A percentile compares a stretch with the other conserved stretches of the same genome.
phyloP scores from a whole-genome alignment of 163 green algal species.

The Chlorella variabilis region DNA sequence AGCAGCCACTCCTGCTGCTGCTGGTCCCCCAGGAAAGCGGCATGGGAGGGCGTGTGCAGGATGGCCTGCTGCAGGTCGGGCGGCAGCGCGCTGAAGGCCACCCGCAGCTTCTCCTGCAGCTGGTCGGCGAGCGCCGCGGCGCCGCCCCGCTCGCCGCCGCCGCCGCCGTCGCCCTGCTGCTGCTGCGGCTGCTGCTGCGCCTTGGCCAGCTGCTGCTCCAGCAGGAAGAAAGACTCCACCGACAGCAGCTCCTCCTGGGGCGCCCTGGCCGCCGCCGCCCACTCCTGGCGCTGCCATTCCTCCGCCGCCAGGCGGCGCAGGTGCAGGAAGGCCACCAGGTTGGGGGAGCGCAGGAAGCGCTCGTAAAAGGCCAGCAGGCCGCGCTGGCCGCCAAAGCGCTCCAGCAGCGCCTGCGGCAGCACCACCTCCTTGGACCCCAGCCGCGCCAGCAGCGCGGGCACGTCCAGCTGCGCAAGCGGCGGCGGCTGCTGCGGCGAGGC shows the following conservation, averaged over 20 bases:
- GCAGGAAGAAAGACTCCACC: conserved; percentile 9
- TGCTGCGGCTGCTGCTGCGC: background rate
- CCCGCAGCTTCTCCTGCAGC: conserved; percentile 12
- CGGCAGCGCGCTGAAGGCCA: conserved; percentile 7
- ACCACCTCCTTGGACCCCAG: background rate
- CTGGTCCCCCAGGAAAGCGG: conserved; percentile 4
- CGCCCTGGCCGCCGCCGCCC: background rate
- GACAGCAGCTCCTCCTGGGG: background rate
- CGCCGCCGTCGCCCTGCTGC: background rate
- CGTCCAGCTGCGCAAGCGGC: conserved; percentile 21
- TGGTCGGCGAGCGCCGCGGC: background rate
- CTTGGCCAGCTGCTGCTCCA: conserved; percentile 24
- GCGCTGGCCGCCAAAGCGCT: conserved; percentile 31
- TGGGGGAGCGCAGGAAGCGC: conserved; percentile 67
- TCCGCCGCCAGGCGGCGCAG: conserved; percentile 48
- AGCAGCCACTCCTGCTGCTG: background rate
- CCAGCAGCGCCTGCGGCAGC: conserved; percentile 14
- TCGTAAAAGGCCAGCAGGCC: conserved; percentile 63
- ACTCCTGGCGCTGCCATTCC: conserved; percentile 47
- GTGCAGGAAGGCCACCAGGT: conserved; percentile 75
- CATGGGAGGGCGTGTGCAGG: conserved; percentile 14
- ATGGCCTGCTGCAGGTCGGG: conserved; percentile 26
- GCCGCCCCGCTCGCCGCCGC: background rate
- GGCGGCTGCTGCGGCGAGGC: conserved; percentile 12
- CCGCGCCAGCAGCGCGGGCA: background rate